Conservation (phyloP, 768 basidiomycete species). For the Auricularia auricula-judae region DNA sequence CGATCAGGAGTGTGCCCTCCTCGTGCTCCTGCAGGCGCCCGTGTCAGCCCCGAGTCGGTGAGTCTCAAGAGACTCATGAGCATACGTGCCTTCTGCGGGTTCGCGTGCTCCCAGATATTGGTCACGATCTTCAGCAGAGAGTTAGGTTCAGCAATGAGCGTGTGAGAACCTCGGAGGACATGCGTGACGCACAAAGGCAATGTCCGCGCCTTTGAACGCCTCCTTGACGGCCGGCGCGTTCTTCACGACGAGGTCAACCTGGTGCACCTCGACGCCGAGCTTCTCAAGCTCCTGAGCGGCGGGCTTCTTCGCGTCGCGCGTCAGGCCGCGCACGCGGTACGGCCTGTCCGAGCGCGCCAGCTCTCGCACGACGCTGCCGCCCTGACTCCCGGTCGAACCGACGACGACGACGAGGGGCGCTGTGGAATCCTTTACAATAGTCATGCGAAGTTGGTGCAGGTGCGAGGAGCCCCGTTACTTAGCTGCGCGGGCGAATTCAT, state of each 20-base stretch:
- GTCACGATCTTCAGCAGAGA: neutral
- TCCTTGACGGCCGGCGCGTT: neutral
- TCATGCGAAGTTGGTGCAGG: neutral
- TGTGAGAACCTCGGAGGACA: neutral
- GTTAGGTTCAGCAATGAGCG: neutral
- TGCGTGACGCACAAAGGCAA: neutral
- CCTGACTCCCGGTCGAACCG: neutral
- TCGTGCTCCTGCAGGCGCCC: neutral
- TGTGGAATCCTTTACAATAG: neutral
- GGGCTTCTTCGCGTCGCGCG: neutral
- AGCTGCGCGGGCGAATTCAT: too few species aligned
- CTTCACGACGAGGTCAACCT: constrained; percentile 5
- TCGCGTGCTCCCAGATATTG: neutral
- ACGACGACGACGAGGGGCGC: neutral
- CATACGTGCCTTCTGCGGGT: neutral
- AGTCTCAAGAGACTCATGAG: neutral
- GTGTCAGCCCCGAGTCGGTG: neutral
- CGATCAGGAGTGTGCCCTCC: neutral
- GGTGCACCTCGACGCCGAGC: constrained; percentile 15
- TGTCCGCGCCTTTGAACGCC: neutral
- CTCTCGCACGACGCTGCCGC: neutral
- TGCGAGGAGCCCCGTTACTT: too few species aligned
- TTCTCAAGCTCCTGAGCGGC: constrained; percentile 10
- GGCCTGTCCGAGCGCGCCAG: neutral
- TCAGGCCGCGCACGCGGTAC: constrained; percentile 5